Evolutionary conservation across 495 filamentous ascomycete species (phyloP), one percentile per base, ranked within the genome.

Genomic region (Penicillium goetzii): DNA sequence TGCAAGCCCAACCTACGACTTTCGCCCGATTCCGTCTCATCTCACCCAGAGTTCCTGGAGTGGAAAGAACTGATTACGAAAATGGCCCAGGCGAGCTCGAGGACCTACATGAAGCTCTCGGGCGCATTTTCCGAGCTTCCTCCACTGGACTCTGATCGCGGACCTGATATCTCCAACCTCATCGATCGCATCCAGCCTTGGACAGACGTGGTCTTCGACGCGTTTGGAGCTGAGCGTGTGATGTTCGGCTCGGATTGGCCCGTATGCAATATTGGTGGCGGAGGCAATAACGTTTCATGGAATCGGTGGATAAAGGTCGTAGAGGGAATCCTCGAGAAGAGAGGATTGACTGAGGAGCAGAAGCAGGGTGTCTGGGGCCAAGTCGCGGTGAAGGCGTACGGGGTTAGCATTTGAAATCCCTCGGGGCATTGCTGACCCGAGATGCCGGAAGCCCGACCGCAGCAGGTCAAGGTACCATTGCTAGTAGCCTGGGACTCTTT

Each of bases 161-260:
- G 73, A 40, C 49, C 75, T 3, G 69, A 82, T 59, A 76, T 84
- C 14, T 68, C 78, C 25, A 63, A 63, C 15, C 63, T 88, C 10
- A 69, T 81, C 3, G 68, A 77, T 15, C 58, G 64, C 25, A 61
- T 89, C 4, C 74, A 74, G 54, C 88, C 86, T 1, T 95, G 90
- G 88, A 79, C 92, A 1, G 82, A 85, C 50, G 83, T 85, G 6
- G 73, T 91, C 0, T 78, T 94, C 40, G 84, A 86, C 21, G 79
- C 82, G 3, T 96, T 96, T 72, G 85, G 88, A 8, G 74, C 88
- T 1, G 71, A 78, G n/a, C 78, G 91, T 52, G 82, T 93, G 59
- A 92, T 97, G 88, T 97, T 92, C 73, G 93, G 88, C 5, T 92
- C 88, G 53, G 92, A 96, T 71, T 97, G 92, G 93, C 93, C 92